Base-by-base conservation (phyloP, 2,329 filamentous ascomycete genomes). In the Dothideomycetes sp. region DNA sequence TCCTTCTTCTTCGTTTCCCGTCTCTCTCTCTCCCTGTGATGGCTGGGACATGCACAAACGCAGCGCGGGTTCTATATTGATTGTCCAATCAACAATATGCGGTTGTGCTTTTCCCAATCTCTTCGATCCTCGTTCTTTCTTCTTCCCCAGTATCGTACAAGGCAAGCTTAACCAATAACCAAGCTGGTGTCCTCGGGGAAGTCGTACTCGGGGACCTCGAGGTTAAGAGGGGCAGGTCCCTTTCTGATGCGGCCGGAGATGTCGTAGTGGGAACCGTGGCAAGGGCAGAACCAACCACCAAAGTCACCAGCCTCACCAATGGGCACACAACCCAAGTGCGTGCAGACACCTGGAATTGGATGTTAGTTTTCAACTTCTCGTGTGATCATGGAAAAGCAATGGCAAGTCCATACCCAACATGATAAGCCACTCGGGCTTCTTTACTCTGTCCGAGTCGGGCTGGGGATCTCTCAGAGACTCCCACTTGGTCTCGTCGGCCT, bases 261-360 rank as follows among this genome's bases (percentile, higher is more conserved):
- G 65, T 98, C 91, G 79, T 98, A 98, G 76, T 98, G 91, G 54
- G 88, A 95, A 67, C 91, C 91, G 78, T 98, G 91, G 84, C 91
- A 98, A 51, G 91, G 91, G 75, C 91, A 98, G 83, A 98, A 98
- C 91, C 91, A 98, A 62, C 91, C 91, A 63, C 91, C 91, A 59
- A 73, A 98, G 69, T 98, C 93, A 65, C 91, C 91, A 50, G 91
- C 86, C 74, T 98, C 91, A 59, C 93, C 91, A 58, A 98, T 98
- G 61, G 91, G 91, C 54, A 98, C 91, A 77, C 91, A 98, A 70
- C 91, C 91, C 61, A 98, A 73, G 70, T 98, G 91, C 59, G 91
- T 98, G 83, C 91, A 98, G 68, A 98, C 89, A 69, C 87, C 85
- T 89, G 49, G 44, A 43, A 40, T n/a, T 15, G 36, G 18, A 31